These are phyloP conservation scores for Botrytis squamosa DNA, from an alignment of 2,329 filamentous ascomycete genomes.

Conservation along the genomic window DNA sequence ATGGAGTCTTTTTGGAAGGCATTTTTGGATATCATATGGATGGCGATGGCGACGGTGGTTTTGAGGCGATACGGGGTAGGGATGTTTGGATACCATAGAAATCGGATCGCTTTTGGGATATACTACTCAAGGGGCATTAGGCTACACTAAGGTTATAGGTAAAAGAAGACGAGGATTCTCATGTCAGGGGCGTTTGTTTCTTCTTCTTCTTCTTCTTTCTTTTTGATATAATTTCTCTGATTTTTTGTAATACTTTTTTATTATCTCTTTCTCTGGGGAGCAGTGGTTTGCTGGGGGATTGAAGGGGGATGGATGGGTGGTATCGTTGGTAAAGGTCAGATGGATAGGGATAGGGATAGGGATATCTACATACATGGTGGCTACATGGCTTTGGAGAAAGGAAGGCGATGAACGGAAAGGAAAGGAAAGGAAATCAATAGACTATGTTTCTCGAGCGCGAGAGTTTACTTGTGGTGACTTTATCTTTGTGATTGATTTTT, in stretches of 20 bases:
- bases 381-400: not conserved
- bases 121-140: not conserved
- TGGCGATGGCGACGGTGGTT: not conserved
- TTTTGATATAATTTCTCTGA: not conserved
- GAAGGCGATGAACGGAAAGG: not conserved
- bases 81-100: conserved; percentile 3
- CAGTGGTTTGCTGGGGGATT: not conserved
- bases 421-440: not conserved
- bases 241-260: not conserved
- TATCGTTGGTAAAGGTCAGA: not conserved
- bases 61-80: not conserved
- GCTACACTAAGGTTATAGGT: not conserved
- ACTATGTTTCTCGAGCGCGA: not conserved
- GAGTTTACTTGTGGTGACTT: not conserved
- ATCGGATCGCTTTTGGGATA: conserved; percentile 4
- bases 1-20: conserved; percentile 10
- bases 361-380: not conserved
- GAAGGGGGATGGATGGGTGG: not conserved
- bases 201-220: not conserved
- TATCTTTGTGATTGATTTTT: not conserved
- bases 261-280: not conserved
- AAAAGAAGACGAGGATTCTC: not conserved
- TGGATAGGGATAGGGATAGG: not conserved
- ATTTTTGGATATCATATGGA: conserved; percentile 11
- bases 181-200: not conserved